Evolutionary conservation across 2,329 filamentous ascomycete genomes (phyloP).

Genomic region (Monilinia laxa): DNA sequence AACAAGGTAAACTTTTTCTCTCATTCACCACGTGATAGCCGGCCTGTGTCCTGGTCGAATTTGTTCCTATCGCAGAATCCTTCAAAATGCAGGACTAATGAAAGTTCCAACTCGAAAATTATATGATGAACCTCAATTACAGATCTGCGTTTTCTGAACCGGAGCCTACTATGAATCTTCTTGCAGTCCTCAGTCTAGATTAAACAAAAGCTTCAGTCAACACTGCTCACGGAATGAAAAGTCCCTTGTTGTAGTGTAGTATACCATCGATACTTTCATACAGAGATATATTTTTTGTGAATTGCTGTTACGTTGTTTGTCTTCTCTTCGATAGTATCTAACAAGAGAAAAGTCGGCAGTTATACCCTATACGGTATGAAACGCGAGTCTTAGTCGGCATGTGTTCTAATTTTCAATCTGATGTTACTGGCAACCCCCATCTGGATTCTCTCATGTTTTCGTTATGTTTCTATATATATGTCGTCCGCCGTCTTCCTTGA

Average conservation of each 20-base stretch:
- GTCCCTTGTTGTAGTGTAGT: not conserved
- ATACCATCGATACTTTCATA: not conserved
- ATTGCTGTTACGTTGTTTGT: not conserved
- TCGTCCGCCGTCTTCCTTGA: not conserved
- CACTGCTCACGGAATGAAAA: not conserved
- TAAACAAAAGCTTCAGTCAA: not conserved
- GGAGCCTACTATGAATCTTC: not conserved
- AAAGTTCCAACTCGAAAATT: too few species aligned
- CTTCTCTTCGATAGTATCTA: not conserved
- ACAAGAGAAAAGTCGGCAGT: not conserved
- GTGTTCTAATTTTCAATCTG: not conserved
- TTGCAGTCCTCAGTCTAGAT: not conserved
- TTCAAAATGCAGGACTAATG: too few species aligned
- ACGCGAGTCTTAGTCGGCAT: constrained; percentile 3
- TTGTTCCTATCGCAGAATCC: too few species aligned
- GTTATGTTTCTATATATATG: constrained; percentile 1
- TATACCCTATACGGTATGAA: not conserved
- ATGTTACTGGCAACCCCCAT: not conserved
- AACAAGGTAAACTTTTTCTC: too few species aligned
- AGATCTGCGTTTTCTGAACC: too few species aligned
- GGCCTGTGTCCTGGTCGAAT: too few species aligned
- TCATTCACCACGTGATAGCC: too few species aligned
- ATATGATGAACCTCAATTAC: too few species aligned
- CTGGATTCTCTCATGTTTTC: not conserved
- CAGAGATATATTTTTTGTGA: not conserved